phyloP scores from a whole-genome alignment of 495 filamentous ascomycete genomes.

The Chaetomium fimeti region DNA sequence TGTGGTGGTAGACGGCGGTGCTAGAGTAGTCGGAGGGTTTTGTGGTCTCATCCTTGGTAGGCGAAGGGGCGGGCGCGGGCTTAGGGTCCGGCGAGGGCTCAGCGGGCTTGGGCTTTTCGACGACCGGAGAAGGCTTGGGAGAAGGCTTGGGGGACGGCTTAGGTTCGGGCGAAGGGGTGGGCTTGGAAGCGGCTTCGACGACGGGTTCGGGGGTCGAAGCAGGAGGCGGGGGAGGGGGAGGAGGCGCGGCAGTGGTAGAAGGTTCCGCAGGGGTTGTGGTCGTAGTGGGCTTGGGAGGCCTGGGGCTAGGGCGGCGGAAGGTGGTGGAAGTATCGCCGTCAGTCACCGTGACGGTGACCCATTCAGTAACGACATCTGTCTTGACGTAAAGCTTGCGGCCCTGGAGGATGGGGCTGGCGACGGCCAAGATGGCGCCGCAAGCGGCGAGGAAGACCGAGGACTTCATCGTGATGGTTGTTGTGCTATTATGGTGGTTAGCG shows the following conservation, averaged over 20 bases:
- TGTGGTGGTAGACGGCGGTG: conserved; percentile 67
- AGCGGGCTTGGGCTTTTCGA: conserved; percentile 9
- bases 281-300: conserved; percentile 26
- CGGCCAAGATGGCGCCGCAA: conserved; percentile 60
- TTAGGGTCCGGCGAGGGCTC: conserved; percentile 12
- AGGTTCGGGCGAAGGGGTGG: conserved; percentile 17
- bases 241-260: conserved; percentile 14
- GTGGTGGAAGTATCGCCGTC: conserved; percentile 32
- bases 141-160: conserved; percentile 10
- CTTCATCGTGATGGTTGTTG: conserved; percentile 54
- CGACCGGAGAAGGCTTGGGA: conserved; percentile 16
- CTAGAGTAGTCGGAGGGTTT: conserved; percentile 35
- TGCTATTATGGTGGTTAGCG: not conserved
- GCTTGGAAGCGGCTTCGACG: conserved; percentile 20
- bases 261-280: conserved; percentile 13
- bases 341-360: conserved; percentile 61
- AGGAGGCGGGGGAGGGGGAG: conserved; percentile 15
- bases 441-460: conserved; percentile 61
- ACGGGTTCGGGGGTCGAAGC: conserved; percentile 5
- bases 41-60: conserved; percentile 19
- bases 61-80: conserved; percentile 26
- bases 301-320: conserved; percentile 17
- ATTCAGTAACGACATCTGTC: conserved; percentile 57
- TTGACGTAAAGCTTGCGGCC: conserved; percentile 56
- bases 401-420: conserved; percentile 60